Conservation (phyloP, 805 yeast species). For the Metschnikowia similis region DNA sequence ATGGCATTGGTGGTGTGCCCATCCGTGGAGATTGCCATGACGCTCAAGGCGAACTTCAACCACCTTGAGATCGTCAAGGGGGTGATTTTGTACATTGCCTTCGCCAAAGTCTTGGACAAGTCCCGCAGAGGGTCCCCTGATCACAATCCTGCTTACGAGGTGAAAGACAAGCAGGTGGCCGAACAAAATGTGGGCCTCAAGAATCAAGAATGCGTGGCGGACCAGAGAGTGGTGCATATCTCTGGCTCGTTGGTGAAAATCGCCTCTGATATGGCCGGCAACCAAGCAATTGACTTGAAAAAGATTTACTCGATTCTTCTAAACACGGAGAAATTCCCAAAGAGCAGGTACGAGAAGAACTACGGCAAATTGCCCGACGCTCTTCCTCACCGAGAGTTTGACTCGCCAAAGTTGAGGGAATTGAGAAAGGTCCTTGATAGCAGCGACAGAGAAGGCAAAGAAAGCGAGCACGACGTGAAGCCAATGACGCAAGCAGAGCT, state of each 20-base stretch:
- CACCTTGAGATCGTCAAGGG: slow-evolving; percentile 84
- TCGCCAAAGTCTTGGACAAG: slow-evolving; percentile 62
- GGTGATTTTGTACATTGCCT: slow-evolving; percentile 68
- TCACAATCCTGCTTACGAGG: background rate
- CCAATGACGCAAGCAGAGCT: slow-evolving; percentile 60
- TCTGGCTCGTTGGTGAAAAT: background rate
- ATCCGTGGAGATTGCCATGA: slow-evolving; percentile 69
- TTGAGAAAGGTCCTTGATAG: slow-evolving; percentile 57
- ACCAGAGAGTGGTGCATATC: background rate
- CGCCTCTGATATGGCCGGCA: slow-evolving; percentile 3
- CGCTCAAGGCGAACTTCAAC: slow-evolving; percentile 71
- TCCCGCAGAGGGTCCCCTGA: slow-evolving; percentile 1
- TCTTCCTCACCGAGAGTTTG: slow-evolving; percentile 63
- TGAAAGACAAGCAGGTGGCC: background rate
- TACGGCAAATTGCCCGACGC: slow-evolving; percentile 80
- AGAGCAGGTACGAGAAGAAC: slow-evolving; percentile 46
- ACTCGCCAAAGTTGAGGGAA: slow-evolving; percentile 85
- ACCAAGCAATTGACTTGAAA: slow-evolving; percentile 23
- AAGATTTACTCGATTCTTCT: slow-evolving; percentile 46
- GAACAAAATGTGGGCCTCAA: background rate
- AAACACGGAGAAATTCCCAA: slow-evolving; percentile 31
- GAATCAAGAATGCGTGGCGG: background rate
- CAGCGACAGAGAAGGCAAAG: slow-evolving; percentile 21
- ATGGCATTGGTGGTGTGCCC: slow-evolving; percentile 63
- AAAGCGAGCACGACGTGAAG: slow-evolving; percentile 2